Conservation (phyloP, 108 stramenopile genomes). For the Nannochloropsis salina region DNA sequence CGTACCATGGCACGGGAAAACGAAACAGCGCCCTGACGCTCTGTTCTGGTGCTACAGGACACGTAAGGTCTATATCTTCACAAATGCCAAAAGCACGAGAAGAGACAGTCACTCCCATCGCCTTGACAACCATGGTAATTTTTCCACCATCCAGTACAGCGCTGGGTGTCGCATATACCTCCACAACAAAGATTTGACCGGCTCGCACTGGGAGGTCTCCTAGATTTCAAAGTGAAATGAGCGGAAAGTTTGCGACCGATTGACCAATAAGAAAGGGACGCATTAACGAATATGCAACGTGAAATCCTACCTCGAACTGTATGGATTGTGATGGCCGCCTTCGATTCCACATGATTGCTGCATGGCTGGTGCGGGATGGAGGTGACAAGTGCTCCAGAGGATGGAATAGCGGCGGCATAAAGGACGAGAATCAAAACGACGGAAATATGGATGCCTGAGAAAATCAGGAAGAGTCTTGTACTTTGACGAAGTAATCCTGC, state of each 20-base stretch:
- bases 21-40: not conserved
- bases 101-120: not conserved
- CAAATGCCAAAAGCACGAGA: not conserved
- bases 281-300: not conserved
- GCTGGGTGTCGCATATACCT: not conserved
- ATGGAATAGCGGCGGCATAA: not conserved
- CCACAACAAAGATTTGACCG: not conserved
- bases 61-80: not conserved
- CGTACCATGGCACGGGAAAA: constrained; percentile 1
- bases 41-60: not conserved
- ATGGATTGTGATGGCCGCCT: not conserved
- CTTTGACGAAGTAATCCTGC: too few species aligned
- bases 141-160: not conserved
- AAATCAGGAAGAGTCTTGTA: not conserved
- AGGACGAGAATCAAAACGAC: not conserved
- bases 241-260: too few species aligned
- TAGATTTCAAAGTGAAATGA: not conserved
- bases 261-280: not conserved
- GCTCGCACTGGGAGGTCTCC: constrained; percentile 5
- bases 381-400: not conserved
- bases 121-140: not conserved
- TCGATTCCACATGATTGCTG: not conserved
- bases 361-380: not conserved
- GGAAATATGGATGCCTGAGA: not conserved
- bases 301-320: not conserved